Evolutionary conservation across 805 yeast species (phyloP).

Genomic region (Saccharomyces jurei): DNA sequence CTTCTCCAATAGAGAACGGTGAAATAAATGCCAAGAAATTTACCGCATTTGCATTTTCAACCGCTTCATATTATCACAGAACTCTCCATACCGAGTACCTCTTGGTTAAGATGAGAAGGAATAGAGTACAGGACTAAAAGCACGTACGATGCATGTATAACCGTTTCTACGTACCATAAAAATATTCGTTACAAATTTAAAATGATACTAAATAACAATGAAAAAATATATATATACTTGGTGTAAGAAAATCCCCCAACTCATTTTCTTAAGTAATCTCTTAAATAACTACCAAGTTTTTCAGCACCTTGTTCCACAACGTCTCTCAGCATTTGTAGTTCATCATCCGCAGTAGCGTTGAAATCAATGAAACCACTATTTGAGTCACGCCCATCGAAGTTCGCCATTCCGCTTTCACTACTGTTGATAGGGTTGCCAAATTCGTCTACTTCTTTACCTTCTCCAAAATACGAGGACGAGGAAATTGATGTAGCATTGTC

Average conservation of each 20-base stretch:
- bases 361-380: constrained; percentile 52
- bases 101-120: background rate
- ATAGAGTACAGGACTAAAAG: constrained; percentile 2
- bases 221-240: background rate
- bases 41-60: background rate
- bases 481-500: constrained; percentile 87
- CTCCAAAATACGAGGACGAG: constrained; percentile 87
- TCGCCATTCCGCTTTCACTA: constrained; percentile 17
- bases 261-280: constrained; percentile 65
- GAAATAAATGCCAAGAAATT: background rate
- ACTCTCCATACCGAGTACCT: background rate
- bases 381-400: constrained; percentile 24
- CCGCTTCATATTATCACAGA: background rate
- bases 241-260: background rate
- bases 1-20: background rate
- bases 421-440: constrained; percentile 11
- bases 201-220: background rate
- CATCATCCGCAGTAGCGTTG: constrained; percentile 76
- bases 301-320: constrained; percentile 92
- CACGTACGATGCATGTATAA: background rate
- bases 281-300: constrained; percentile 72
- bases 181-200: background rate
- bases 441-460: constrained; percentile 49
- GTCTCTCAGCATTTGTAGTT: constrained; percentile 78
- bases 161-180: background rate